Conservation (phyloP, 1,284 basidiomycete species). For the Trametes hirsuta region DNA sequence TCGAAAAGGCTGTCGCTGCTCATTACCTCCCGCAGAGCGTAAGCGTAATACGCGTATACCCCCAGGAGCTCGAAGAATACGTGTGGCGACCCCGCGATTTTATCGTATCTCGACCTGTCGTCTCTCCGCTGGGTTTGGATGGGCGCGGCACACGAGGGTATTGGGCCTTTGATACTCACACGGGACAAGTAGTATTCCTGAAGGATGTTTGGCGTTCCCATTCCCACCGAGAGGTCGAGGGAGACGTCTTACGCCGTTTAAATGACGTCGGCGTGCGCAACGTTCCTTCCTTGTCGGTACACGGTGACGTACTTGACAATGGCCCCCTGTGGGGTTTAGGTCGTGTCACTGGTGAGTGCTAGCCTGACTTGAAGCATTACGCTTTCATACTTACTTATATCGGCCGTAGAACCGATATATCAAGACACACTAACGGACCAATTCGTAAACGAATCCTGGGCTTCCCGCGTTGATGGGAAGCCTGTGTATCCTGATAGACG, state of each 20-base stretch:
- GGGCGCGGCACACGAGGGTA: conserved; percentile 10
- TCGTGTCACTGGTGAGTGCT: too few relatives aligned
- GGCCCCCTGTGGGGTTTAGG: neutral
- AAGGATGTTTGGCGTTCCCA: conserved; percentile 17
- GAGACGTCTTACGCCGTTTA: neutral
- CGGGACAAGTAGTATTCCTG: conserved; percentile 2
- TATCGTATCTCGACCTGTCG: conserved; percentile 12
- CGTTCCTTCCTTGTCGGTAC: neutral
- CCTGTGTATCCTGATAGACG: too few relatives aligned
- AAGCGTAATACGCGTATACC: neutral
- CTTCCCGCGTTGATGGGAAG: too few relatives aligned
- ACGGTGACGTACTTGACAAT: conserved; percentile 3
- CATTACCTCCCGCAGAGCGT: neutral
- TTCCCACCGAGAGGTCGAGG: conserved; percentile 4
- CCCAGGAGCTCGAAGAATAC: neutral
- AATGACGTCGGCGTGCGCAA: neutral
- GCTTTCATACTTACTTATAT: too few relatives aligned
- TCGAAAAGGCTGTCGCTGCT: neutral
- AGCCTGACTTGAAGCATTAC: too few relatives aligned
- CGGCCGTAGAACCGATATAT: too few relatives aligned
- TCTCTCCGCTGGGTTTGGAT: neutral
- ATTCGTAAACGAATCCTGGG: too few relatives aligned
- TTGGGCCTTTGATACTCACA: conserved; percentile 4
- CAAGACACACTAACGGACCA: too few relatives aligned
- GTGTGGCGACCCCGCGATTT: neutral